Percentiles rank a stretch among this genome's conserved stretches.
Conservation (phyloP, 495 filamentous ascomycete genomes). For the Talaromyces wortmannii region DNA sequence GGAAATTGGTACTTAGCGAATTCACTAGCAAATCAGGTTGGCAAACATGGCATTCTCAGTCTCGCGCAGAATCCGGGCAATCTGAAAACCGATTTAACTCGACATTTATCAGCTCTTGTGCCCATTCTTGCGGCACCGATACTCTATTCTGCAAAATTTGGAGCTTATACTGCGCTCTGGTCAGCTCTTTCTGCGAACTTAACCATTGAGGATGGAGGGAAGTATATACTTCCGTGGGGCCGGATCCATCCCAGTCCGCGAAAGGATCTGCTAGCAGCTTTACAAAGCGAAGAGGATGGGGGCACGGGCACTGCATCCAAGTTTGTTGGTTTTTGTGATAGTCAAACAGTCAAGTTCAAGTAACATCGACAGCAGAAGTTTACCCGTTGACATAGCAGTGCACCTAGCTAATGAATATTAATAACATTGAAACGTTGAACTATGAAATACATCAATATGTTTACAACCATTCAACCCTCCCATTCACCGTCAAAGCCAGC, state of each 20-base stretch:
- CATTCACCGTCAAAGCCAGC: conserved; percentile 9
- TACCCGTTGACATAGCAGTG: no score
- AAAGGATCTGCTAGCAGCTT: conserved; percentile 18
- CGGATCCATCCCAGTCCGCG: conserved; percentile 16
- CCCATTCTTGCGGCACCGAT: conserved; percentile 9
- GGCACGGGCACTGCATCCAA: conserved; percentile 8
- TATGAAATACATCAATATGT: background rate
- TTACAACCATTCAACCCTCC: conserved; percentile 1
- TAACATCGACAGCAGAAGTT: background rate
- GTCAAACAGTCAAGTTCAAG: conserved; percentile 8
- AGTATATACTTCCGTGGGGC: conserved; percentile 37
- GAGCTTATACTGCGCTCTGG: conserved; percentile 34
- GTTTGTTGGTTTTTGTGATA: conserved; percentile 25
- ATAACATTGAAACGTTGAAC: background rate
- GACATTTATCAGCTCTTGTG: conserved; percentile 7
- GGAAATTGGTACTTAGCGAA: conserved; percentile 22
- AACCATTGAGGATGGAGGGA: conserved; percentile 18
- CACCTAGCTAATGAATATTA: no score
- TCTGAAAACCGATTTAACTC: conserved; percentile 18
- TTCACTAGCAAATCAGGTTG: conserved; percentile 5
- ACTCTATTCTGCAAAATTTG: conserved; percentile 19
- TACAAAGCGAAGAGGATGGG: conserved; percentile 19
- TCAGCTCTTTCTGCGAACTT: conserved; percentile 30
- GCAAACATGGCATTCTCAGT: conserved; percentile 19
- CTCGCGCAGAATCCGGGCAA: conserved; percentile 26